Base-by-base conservation (phyloP, 129 eudicot species). In the Tagetes patula region DNA sequence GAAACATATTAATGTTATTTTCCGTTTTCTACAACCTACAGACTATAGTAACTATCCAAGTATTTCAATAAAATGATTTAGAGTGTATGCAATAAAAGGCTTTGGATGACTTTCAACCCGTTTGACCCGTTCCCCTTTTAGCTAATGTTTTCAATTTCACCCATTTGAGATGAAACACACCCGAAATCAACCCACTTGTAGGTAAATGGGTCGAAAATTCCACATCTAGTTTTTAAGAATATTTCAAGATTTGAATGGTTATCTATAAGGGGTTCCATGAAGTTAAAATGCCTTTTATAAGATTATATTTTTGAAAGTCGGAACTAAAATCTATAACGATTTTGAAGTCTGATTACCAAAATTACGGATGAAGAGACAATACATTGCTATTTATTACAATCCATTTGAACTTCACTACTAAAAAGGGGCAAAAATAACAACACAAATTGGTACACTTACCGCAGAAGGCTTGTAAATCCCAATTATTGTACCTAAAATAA, bases 401-500 rank as follows among this genome's bases (percentile, higher is more conserved):
- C 68, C 48, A 63, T 63, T 63, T 52, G 1, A 47, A 11, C 30
- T 62, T n/a, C 65, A 37, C 5, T 5, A 75, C 30, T 7, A 61
- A 12, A 36, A 41, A 9, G 32, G 8, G 62, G 31, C 43, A 46
- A 70, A 70, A 69, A 63, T 11, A 10, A 65, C 3, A n/a, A 41
- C 39, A 34, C 55, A 60, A 33, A 54, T n/a, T 7, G 74, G 48
- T 68, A 61, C 31, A 81, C 81, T 83, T 79, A 94, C 99, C 14
- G 90, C 95, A 1, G 97, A 37, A 76, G 99, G 99, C 83, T 88
- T 94, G 82, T 83, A 94, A 43, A 94, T 94, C 77, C 99, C 99
- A 52, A 94, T 79, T 20, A 94, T 3, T 49, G 99, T 90, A 49
- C 99, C 99, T 80, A 90, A 39, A 75, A 94, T 86, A 75, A 94